phyloP scores from a whole-genome alignment of 164 flowering plant genomes.

The Piper betle region DNA sequence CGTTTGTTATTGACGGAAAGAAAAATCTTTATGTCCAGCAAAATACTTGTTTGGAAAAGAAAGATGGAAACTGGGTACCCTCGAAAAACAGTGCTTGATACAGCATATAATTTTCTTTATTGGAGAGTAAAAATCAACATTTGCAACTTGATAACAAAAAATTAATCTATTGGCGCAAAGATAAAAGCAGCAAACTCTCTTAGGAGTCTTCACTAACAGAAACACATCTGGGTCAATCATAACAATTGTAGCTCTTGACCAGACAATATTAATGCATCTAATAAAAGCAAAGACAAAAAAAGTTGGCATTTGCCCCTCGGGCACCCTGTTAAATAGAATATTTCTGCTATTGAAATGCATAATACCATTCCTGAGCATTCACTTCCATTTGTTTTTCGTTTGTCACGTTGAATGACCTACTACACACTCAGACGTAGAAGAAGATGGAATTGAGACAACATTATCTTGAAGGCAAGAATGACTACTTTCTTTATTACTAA shows the following conservation, averaged over 20 bases:
- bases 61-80: not conserved
- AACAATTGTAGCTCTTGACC: not conserved
- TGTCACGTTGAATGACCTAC: no score
- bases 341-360: slow-evolving; percentile 85
- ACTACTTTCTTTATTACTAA: no score
- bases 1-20: not conserved
- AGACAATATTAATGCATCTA: no score
- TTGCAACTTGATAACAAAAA: no score
- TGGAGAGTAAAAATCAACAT: not conserved
- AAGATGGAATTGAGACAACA: no score
- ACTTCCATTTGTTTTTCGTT: slow-evolving; percentile 34
- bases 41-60: not conserved
- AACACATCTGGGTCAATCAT: no score
- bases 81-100: not conserved
- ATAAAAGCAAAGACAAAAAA: no score
- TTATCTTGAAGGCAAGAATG: no score
- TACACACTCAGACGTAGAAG: no score
- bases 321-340: slow-evolving; percentile 52
- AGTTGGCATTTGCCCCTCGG: not conserved
- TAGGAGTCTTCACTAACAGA: no score
- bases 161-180: no score
- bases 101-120: not conserved
- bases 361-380: slow-evolving; percentile 91
- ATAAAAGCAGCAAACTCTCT: no score
- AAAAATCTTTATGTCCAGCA: not conserved